Percentiles rank a stretch among this genome's conserved stretches.
Conservation (phyloP, 1,284 basidiomycete species). For the Porogramme epimiltina region DNA sequence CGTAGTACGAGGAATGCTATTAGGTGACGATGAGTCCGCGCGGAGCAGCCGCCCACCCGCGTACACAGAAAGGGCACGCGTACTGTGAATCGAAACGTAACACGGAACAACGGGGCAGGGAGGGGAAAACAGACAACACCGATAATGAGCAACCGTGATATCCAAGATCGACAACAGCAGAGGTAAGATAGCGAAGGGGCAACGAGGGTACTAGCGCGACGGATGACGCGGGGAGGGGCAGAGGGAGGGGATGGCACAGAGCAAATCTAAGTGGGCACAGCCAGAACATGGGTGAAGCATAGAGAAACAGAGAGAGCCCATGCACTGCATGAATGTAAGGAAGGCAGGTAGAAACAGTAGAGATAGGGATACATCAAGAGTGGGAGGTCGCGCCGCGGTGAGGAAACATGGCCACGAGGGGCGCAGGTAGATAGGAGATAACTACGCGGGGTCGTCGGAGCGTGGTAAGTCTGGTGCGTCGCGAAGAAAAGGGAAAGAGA, state of each 20-base stretch:
- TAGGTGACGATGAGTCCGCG: too few relatives aligned
- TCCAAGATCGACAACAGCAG: not conserved
- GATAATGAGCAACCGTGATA: too few relatives aligned
- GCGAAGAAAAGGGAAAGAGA: not conserved
- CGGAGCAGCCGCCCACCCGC: too few relatives aligned
- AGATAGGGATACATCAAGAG: conserved; percentile 7
- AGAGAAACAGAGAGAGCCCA: not conserved
- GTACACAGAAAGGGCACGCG: too few relatives aligned
- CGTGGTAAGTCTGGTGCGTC: not conserved
- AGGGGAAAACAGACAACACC: too few relatives aligned
- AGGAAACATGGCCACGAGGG: not conserved
- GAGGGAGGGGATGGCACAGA: not conserved
- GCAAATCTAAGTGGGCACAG: conserved; percentile 7
- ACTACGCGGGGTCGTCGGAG: not conserved
- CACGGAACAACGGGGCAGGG: too few relatives aligned
- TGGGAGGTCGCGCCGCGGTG: not conserved
- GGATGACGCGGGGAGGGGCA: not conserved
- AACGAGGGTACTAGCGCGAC: not conserved
- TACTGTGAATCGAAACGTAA: too few relatives aligned
- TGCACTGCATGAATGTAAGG: conserved; percentile 3
- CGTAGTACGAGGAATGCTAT: too few relatives aligned
- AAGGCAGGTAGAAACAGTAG: not conserved
- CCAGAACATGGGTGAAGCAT: not conserved
- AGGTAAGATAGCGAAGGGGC: not conserved
- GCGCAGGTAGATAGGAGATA: not conserved